Evolutionary conservation across 2,329 filamentous ascomycete genomes (phyloP).

Genomic region (Penicillium nordicum): DNA sequence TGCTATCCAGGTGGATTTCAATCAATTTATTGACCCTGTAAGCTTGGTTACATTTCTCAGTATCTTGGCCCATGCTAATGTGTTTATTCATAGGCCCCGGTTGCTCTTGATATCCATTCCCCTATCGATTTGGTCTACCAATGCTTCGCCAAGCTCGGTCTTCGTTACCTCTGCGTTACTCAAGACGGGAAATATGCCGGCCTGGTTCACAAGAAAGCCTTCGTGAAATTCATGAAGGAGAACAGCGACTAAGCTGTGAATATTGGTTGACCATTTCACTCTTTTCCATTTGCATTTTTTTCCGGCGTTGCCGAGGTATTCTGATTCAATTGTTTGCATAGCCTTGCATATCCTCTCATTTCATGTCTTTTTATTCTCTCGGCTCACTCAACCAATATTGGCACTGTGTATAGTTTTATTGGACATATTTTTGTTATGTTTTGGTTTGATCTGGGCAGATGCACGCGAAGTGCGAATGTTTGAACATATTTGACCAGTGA

Average conservation of each 20-base stretch:
- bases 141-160: constrained; percentile 88
- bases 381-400: not conserved
- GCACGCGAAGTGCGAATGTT: not conserved
- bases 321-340: constrained; percentile 12
- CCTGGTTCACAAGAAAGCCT: constrained; percentile 94
- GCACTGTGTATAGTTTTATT: not conserved
- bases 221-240: constrained; percentile 90
- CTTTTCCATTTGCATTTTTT: constrained; percentile 1
- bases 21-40: constrained; percentile 83
- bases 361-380: not conserved
- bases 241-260: constrained; percentile 54
- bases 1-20: constrained; percentile 75
- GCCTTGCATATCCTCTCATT: constrained; percentile 15
- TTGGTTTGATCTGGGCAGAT: not conserved
- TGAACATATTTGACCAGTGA: not conserved
- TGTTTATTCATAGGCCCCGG: constrained; percentile 59
- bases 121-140: constrained; percentile 96
- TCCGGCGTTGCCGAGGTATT: not conserved
- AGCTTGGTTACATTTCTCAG: constrained; percentile 28
- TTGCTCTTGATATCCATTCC: constrained; percentile 81
- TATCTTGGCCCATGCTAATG: not conserved
- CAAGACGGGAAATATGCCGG: constrained; percentile 82
- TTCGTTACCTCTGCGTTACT: constrained; percentile 88
- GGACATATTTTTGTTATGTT: not conserved
- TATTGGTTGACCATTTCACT: not conserved